Evolutionary conservation across 2,329 filamentous ascomycete species (phyloP), one percentile per base, ranked within the genome.

Genomic region (Acrodontium crateriforme): DNA sequence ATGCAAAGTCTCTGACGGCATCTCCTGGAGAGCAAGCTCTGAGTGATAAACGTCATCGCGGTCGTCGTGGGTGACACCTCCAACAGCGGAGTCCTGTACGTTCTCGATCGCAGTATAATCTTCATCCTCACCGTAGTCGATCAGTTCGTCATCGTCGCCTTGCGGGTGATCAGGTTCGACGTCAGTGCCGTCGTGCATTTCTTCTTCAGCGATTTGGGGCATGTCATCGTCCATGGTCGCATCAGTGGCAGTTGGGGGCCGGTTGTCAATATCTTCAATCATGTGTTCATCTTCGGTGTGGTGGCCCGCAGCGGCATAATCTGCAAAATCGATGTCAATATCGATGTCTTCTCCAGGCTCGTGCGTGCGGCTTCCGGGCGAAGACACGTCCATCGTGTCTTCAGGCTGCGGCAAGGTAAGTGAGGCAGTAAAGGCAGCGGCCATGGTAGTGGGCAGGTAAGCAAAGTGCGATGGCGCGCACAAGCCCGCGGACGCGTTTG

Each of bases 301-400:
- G 3, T 41, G 34, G 3, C 30, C 36, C 13, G 39, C 40, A n/a
- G 36, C 40, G 13, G 46, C 42, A 10, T 46, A 49, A 24, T 45
- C 49, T 42, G 58, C 53, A 34, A 64, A 47, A 39, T 72, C 69
- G 35, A 75, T 59, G 39, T 76, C 71, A 35, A 76, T 70, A 32
- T 71, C 67, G 30, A 68, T 65, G 30, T 71, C 65, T 28, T 58
- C 58, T 29, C n/a, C n/a, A n/a, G n/a, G n/a, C n/a, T 66, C 61
- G 23, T 49, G 50, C 25, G 55, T 40, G 18, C 52, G 60, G 31
- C 51, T 44, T 14, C 62, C 58, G 15, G 45, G 37, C 22, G 65
- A 58, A 42, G 66, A 57, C 44, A 74, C 57, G 37, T 71, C 67
- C 67, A 71, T 71, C 30, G 60, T 60, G 40, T 69, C 65, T 27